Evolutionary conservation across 108 stramenopile species (phyloP), one percentile per base, ranked within the genome.

Genomic region (Skeletonema marinoi): DNA sequence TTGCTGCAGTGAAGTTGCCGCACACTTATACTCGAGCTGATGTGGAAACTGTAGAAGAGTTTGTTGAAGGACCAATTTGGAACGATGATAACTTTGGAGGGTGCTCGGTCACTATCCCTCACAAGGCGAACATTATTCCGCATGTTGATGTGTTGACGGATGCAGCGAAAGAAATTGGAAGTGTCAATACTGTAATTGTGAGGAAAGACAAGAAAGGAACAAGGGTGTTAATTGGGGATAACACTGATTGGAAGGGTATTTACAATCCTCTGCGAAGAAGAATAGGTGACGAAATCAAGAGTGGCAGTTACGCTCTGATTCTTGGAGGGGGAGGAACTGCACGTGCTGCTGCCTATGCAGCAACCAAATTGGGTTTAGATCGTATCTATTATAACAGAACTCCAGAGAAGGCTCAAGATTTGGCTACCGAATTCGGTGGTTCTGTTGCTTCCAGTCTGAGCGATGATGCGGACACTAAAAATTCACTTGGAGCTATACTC

Each of bases 221-320:
- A 39, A 77, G 93, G 50, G 83, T 88, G 25, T 80, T 97, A 30
- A 83, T 89, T 51, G 98, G 99, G 8, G 96, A 99, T 79, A 99
- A 99, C 81, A 99, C 98, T 3, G 99, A 99, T 77, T 99, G 99
- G 98, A 88, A 89, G 60, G 99, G 99, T 14, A 98, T 99, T 32
- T 92, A 85, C 86, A 89, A 95, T 66, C 96, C 98, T 4, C 65
- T 99, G 30, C 73, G 87, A 69, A 82, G 91, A 38, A 83, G 87
- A 44, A 65, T 96, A 58, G 89, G 92, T 17, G 84, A 77, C 35
- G 75, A 56, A 10, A 70, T 69, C 56, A 75, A 66, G 13, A 46
- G 35, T 6, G 62, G 68, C 0, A 41, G 35, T 8, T 85, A 72
- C 51, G 97, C 93, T 13, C 83, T 99, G 2, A 96, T 99, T 72